phyloP scores from a whole-genome alignment of 2,329 filamentous ascomycete species.

The Botrytis pseudocinerea region DNA sequence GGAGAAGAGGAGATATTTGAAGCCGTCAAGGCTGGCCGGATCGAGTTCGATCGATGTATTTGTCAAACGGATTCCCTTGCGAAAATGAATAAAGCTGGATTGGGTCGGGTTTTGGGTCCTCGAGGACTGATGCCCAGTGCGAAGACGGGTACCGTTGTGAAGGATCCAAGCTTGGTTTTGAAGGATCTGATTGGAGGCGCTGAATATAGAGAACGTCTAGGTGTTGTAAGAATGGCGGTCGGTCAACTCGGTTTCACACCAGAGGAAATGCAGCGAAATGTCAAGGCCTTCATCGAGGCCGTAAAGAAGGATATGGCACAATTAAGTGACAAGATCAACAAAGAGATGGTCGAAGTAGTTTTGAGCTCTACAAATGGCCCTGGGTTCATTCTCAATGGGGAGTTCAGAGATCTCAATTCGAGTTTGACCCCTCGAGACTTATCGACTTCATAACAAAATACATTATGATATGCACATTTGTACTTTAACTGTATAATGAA shows the following conservation, averaged over 20 bases:
- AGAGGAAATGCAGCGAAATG: constrained; percentile 79
- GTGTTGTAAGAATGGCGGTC: constrained; percentile 84
- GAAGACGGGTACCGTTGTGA: constrained; percentile 87
- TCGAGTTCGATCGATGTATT: constrained; percentile 87
- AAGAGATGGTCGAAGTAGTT: constrained; percentile 75
- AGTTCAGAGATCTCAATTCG: constrained; percentile 65
- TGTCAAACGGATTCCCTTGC: constrained; percentile 78
- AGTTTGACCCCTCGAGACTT: constrained; percentile 55
- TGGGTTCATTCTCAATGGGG: constrained; percentile 82
- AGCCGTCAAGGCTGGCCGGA: constrained; percentile 66
- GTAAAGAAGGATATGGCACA: constrained; percentile 75
- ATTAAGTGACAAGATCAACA: constrained; percentile 63
- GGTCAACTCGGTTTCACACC: constrained; percentile 89
- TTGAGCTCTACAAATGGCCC: constrained; percentile 86
- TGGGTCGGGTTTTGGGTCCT: constrained; percentile 83
- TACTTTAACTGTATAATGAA: constrained; percentile 46
- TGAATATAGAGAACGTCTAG: constrained; percentile 82
- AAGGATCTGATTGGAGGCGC: constrained; percentile 80
- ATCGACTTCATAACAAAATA: constrained; percentile 45
- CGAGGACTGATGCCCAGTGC: constrained; percentile 87
- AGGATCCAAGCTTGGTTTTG: constrained; percentile 72
- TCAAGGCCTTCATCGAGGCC: constrained; percentile 72
- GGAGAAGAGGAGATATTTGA: constrained; percentile 87
- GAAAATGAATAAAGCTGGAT: constrained; percentile 75
- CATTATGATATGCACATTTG: constrained; percentile 30